phyloP scores from a whole-genome alignment of 1,139 yeast species.

The Taphrina wiesneri region DNA sequence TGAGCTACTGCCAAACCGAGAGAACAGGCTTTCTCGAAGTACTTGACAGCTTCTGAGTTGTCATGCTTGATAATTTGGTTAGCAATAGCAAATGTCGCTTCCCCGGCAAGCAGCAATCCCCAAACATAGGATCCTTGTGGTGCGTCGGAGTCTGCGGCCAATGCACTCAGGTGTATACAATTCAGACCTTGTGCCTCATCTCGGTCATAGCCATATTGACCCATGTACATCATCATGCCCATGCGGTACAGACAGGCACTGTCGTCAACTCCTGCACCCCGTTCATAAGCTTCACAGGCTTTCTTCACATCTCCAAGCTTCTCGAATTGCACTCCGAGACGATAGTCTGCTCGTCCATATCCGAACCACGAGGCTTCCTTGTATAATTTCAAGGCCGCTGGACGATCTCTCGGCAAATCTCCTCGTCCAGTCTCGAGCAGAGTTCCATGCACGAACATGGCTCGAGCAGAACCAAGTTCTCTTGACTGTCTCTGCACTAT shows the following conservation, averaged over 20 bases:
- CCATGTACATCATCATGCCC: constrained; percentile 47
- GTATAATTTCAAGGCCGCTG: constrained; percentile 20
- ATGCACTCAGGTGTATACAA: constrained; percentile 44
- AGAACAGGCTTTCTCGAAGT: constrained; percentile 47
- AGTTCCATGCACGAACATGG: constrained; percentile 4
- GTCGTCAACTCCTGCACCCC: constrained; percentile 45
- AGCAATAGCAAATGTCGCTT: constrained; percentile 42
- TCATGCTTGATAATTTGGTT: constrained; percentile 35
- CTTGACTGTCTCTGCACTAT: background rate
- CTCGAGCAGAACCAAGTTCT: constrained; percentile 1
- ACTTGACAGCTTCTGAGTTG: constrained; percentile 55
- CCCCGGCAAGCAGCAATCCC: constrained; percentile 47
- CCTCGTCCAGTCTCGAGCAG: constrained; percentile 25
- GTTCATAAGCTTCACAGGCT: constrained; percentile 45
- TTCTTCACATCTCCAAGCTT: constrained; percentile 42
- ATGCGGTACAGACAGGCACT: constrained; percentile 47
- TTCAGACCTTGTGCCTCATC: constrained; percentile 43
- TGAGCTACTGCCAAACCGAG: constrained; percentile 49
- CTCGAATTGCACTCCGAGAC: constrained; percentile 41
- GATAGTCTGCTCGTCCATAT: constrained; percentile 27
- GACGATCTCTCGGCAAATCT: constrained; percentile 12
- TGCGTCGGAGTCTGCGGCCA: constrained; percentile 47
- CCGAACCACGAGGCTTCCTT: constrained; percentile 26
- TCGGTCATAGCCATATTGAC: constrained; percentile 44
- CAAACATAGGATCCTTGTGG: constrained; percentile 48